phyloP scores from a whole-genome alignment of 768 basidiomycete genomes.

The Dentipellis sp. region DNA sequence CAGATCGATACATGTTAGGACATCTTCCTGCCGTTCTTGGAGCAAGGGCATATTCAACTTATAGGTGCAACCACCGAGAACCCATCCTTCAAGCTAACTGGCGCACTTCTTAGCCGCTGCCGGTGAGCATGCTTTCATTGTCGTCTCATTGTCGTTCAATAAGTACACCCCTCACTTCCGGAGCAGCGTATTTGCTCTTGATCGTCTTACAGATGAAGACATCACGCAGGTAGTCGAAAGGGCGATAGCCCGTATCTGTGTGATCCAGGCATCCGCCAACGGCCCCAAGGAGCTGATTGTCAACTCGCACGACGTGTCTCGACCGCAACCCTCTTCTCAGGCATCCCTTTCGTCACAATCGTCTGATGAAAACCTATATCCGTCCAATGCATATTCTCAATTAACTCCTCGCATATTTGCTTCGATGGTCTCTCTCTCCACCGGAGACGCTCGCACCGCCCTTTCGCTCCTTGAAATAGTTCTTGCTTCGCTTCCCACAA shows the following conservation, averaged over 20 bases:
- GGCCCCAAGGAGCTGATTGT: neutral
- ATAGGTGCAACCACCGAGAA: slow-evolving; percentile 88
- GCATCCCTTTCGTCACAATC: slow-evolving; percentile 5
- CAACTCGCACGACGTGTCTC: neutral
- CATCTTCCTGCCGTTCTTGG: slow-evolving; percentile 73
- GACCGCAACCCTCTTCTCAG: neutral
- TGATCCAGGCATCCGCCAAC: neutral
- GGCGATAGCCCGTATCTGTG: slow-evolving; percentile 28
- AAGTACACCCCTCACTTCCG: no score
- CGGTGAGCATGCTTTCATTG: slow-evolving; percentile 34
- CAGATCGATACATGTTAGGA: slow-evolving; percentile 36
- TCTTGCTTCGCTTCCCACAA: slow-evolving; percentile 32
- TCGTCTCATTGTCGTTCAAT: no score
- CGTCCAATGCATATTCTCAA: slow-evolving; percentile 24
- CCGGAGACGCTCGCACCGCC: slow-evolving; percentile 71
- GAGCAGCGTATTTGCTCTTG: slow-evolving; percentile 61
- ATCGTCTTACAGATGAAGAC: slow-evolving; percentile 56
- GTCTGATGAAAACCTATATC: neutral
- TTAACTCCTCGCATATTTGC: slow-evolving; percentile 38
- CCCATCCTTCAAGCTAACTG: slow-evolving; percentile 74
- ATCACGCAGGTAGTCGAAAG: slow-evolving; percentile 48
- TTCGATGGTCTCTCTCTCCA: slow-evolving; percentile 43
- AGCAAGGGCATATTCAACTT: slow-evolving; percentile 67
- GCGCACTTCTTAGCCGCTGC: slow-evolving; percentile 67
- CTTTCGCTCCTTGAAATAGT: slow-evolving; percentile 70